A percentile compares a stretch with the other conserved stretches of the same genome.
These are phyloP conservation scores for Camelina neglecta DNA, from an alignment of 345 rosid species.

Conservation along the genomic window DNA sequence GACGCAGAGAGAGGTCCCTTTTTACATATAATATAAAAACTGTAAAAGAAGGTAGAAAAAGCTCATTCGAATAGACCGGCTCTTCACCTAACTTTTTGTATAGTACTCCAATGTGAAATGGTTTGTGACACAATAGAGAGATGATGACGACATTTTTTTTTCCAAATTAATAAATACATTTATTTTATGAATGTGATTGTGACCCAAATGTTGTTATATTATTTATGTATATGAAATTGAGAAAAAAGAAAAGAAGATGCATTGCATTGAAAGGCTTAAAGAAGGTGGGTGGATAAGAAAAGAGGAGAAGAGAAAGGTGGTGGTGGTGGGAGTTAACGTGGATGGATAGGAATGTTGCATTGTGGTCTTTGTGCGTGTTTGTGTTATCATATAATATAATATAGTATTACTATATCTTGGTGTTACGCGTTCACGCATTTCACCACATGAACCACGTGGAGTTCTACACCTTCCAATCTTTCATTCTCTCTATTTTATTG, in stretches of 20 bases:
- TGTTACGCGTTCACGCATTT: constrained; percentile 40
- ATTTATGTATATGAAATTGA: not conserved
- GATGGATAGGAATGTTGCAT: constrained; percentile 42
- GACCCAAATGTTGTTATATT: not conserved
- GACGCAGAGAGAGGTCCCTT: constrained; percentile 18
- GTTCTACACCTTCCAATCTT: constrained; percentile 4
- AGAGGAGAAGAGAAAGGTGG: constrained; percentile 19
- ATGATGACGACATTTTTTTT: constrained; percentile 25
- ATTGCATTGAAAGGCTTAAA: constrained; percentile 22
- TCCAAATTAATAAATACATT: constrained; percentile 15
- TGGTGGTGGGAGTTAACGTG: constrained; percentile 42
- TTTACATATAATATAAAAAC: not conserved
- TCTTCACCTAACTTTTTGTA: constrained; percentile 39
- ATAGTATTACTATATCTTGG: not conserved
- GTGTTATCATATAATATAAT: not conserved
- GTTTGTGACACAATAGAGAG: constrained; percentile 28
- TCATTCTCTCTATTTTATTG: not conserved
- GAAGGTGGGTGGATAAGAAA: constrained; percentile 42
- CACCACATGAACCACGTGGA: constrained; percentile 43
- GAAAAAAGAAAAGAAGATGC: not conserved
- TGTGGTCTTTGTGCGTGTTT: constrained; percentile 24
- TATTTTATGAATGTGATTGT: constrained; percentile 10
- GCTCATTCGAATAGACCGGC: constrained; percentile 35
- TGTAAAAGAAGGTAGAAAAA: constrained; percentile 25
- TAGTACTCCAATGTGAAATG: constrained; percentile 14